Evolutionary conservation across 108 stramenopile species (phyloP), one percentile per base, ranked within the genome.

Genomic region (Fragilaria crotonensis): DNA sequence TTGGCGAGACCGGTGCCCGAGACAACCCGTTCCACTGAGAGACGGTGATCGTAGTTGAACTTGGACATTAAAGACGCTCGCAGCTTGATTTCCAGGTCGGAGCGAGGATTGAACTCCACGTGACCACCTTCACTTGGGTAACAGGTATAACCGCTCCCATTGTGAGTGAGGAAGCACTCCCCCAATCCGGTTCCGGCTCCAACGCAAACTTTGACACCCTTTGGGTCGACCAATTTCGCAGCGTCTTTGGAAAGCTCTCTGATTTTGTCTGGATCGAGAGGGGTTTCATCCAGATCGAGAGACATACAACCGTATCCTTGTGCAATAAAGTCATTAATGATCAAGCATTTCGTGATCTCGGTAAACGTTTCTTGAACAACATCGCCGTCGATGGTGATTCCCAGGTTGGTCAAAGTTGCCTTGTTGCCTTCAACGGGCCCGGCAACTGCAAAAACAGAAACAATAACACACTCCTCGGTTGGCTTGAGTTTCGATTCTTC

Each of bases 151-250:
- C 67, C 71, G 9, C 52, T 27, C 19, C 30, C 28, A 49, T 67
- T 66, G 5, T 67, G 79, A 19, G 96, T 92, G 51, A 96, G 78
- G 55, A 82, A 97, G 52, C 94, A 94, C 59, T 96, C 87, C 26
- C 97, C 97, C 30, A 98, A 65, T 4, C 97, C 97, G n/a, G 97
- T 98, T 2, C 97, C 97, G 21, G 97, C 95, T 22, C 97, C 97
- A 46, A 98, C 81, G 74, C 93, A 94, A 30, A 76, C 95, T 49
- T 95, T 96, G 4, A 94, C 94, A 5, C 84, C 87, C 50, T 70
- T 30, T 11, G 30, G 32, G 51, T 84, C 70, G 29, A 88, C 73
- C 59, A 55, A 80, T 27, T 47, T 63, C 19, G 63, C 56, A 3
- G 78, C 69, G 45, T 71, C 75, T 19, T 80, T 79, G 27, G 63